Evolutionary conservation across 2,329 filamentous ascomycete species (phyloP).

Genomic region (Piedraia hortae): DNA sequence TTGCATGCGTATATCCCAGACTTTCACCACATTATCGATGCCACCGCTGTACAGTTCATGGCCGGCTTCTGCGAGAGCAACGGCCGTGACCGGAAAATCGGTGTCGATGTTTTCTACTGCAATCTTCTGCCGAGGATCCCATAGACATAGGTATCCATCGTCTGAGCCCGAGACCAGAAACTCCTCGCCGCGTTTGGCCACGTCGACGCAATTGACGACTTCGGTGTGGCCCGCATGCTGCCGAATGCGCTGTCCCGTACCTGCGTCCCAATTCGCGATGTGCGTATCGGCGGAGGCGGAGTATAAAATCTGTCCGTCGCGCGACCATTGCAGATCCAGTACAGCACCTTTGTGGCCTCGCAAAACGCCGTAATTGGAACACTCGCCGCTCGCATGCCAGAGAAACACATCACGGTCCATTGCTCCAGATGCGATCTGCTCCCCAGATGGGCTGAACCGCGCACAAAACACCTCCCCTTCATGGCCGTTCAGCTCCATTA

Average conservation of each 20-base stretch:
- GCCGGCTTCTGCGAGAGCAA: constrained; percentile 76
- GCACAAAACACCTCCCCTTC: constrained; percentile 69
- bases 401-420: constrained; percentile 90
- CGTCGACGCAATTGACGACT: constrained; percentile 75
- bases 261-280: constrained; percentile 81
- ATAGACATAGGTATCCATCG: constrained; percentile 79
- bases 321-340: constrained; percentile 84
- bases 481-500: constrained; percentile 68
- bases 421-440: constrained; percentile 73
- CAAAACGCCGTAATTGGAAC: constrained; percentile 78
- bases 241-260: constrained; percentile 74
- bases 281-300: constrained; percentile 85
- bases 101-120: constrained; percentile 73
- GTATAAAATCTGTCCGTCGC: constrained; percentile 72
- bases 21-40: constrained; percentile 91
- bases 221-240: constrained; percentile 84
- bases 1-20: constrained; percentile 90
- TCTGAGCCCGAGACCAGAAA: constrained; percentile 75
- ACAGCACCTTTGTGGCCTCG: constrained; percentile 77
- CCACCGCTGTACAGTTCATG: constrained; percentile 87
- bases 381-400: constrained; percentile 78
- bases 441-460: constrained; percentile 68
- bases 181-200: constrained; percentile 73
- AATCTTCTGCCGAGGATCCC: constrained; percentile 79
- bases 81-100: constrained; percentile 71